A percentile compares a stretch with the other conserved stretches of the same genome.
Conservation (phyloP, 768 basidiomycete species). For the Suillus subaureus region DNA sequence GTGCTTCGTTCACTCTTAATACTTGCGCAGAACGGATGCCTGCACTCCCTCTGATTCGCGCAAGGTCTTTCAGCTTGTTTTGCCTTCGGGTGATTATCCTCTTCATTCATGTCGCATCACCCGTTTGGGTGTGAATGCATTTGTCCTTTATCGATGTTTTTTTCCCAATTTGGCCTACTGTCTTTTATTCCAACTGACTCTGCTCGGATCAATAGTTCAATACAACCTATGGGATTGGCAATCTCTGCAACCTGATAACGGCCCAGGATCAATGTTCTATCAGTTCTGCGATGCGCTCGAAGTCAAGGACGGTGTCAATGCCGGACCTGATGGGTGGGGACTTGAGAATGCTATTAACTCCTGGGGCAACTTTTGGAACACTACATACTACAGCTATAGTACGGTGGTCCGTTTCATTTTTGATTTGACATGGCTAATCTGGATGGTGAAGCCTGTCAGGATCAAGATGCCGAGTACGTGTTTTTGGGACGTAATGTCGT, state of each 20-base stretch:
- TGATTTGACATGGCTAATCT: background rate
- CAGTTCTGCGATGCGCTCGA: constrained; percentile 43
- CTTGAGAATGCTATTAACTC: constrained; percentile 58
- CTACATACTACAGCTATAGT: constrained; percentile 48
- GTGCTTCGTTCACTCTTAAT: background rate
- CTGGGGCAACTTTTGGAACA: constrained; percentile 63
- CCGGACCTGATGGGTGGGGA: constrained; percentile 58
- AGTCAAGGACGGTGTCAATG: constrained; percentile 40
- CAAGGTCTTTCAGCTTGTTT: background rate
- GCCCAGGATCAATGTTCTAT: constrained; percentile 39
- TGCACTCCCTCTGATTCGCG: background rate
- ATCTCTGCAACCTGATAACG: constrained; percentile 49
- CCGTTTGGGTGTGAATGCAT: background rate
- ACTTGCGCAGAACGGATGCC: too few relatives aligned
- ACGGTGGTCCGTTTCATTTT: constrained; percentile 24
- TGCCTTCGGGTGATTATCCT: background rate
- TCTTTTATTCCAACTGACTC: background rate
- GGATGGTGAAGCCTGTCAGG: constrained; percentile 51
- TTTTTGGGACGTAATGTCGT: constrained; percentile 6
- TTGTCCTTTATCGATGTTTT: background rate
- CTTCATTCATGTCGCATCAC: background rate
- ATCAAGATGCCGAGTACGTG: constrained; percentile 47
- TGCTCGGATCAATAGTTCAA: constrained; percentile 25
- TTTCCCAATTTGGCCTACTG: background rate
- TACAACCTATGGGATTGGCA: constrained; percentile 68